Conservation (phyloP, 768 basidiomycete species). For the Termitomyces eurrhizus region DNA sequence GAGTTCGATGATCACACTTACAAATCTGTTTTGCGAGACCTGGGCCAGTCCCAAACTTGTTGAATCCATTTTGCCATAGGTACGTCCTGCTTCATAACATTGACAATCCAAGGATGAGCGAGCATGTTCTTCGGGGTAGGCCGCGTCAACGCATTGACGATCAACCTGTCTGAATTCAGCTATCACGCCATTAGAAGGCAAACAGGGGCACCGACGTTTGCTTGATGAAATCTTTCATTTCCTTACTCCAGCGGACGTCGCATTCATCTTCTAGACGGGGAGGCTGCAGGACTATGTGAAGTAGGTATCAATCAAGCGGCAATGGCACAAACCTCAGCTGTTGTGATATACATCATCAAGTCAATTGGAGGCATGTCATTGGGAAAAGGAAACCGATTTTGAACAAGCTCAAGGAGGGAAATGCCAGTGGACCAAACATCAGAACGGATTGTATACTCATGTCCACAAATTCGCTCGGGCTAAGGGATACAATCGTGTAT, state of each 20-base stretch:
- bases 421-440: conserved; percentile 99
- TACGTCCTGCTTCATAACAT: conserved; percentile 75
- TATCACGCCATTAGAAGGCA: background rate
- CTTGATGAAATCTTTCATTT: conserved; percentile 91
- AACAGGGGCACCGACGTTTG: conserved; percentile 55
- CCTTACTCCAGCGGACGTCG: conserved; percentile 66
- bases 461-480: conserved; percentile 94
- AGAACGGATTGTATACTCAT: conserved; percentile 89
- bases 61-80: conserved; percentile 89
- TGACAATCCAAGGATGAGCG: conserved; percentile 77
- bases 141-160: conserved; percentile 60
- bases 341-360: conserved; percentile 85
- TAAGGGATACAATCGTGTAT: conserved; percentile 25
- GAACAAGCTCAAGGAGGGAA: conserved; percentile 88
- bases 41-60: conserved; percentile 79
- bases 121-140: conserved; percentile 84
- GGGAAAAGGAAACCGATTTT: conserved; percentile 95
- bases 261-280: conserved; percentile 79
- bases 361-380: conserved; percentile 92
- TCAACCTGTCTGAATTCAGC: conserved; percentile 25
- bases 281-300: conserved; percentile 42
- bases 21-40: conserved; percentile 42
- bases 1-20: conserved; percentile 27
- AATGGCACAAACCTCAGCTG: conserved; percentile 55
- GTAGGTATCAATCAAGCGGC: conserved; percentile 5